Conservation (phyloP, 805 yeast species). For the Phaffomyces opuntiae region DNA sequence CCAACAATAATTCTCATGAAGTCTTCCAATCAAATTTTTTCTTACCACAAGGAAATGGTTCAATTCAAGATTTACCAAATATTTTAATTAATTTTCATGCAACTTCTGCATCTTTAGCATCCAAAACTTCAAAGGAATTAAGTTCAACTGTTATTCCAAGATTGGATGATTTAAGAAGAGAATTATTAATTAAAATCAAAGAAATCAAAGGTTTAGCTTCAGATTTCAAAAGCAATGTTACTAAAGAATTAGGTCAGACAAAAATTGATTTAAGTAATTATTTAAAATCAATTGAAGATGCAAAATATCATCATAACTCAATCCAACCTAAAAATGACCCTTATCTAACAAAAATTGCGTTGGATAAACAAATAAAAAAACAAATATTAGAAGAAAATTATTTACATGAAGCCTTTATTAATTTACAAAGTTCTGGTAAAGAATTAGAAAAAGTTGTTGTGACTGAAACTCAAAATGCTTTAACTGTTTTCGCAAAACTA, state of each 20-base stretch:
- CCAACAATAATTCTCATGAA: slow-evolving; percentile 1
- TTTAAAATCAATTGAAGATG: slow-evolving; percentile 54
- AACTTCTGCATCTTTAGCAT: slow-evolving; percentile 50
- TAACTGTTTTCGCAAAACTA: slow-evolving; percentile 63
- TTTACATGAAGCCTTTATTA: slow-evolving; percentile 80
- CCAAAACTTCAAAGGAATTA: slow-evolving; percentile 52
- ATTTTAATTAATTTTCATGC: slow-evolving; percentile 60
- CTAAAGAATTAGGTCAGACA: slow-evolving; percentile 62
- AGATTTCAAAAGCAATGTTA: slow-evolving; percentile 75
- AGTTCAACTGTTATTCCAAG: slow-evolving; percentile 57
- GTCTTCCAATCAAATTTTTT: slow-evolving; percentile 39
- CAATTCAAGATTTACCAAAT: slow-evolving; percentile 78
- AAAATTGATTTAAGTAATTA: slow-evolving; percentile 48
- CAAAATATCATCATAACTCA: slow-evolving; percentile 40
- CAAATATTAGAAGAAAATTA: slow-evolving; percentile 82
- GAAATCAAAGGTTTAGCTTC: slow-evolving; percentile 78
- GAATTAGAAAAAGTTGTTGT: slow-evolving; percentile 86
- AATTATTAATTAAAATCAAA: slow-evolving; percentile 74
- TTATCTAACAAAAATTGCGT: slow-evolving; percentile 57
- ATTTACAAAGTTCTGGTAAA: slow-evolving; percentile 80
- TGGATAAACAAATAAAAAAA: slow-evolving; percentile 71
- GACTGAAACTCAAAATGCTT: slow-evolving; percentile 76
- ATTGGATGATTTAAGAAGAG: slow-evolving; percentile 63
- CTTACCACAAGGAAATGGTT: slow-evolving; percentile 69
- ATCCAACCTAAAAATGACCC: slow-evolving; percentile 67